phyloP scores from a whole-genome alignment of 2,329 filamentous ascomycete species.

The Claviceps spartinae region DNA sequence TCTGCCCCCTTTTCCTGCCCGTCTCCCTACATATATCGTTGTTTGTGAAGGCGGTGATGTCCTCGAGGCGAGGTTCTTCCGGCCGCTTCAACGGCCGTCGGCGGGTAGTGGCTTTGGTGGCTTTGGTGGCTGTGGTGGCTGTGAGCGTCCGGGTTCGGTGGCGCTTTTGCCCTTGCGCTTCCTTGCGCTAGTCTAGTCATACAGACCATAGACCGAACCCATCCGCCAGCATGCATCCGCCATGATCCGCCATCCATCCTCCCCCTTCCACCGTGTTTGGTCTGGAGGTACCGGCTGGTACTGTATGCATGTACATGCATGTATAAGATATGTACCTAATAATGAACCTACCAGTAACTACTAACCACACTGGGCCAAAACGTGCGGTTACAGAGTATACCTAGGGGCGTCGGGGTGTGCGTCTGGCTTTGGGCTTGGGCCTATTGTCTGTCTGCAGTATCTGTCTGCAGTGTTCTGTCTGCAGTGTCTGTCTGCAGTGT shows the following conservation, averaged over 20 bases:
- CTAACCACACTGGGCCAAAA: too few relatives aligned
- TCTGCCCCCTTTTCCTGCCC: not conserved
- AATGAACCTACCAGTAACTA: too few relatives aligned
- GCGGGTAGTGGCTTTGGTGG: not conserved
- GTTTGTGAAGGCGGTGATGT: not conserved
- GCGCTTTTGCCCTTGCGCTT: slow-evolving; percentile 6
- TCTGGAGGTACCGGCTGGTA: not conserved
- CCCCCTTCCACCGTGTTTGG: not conserved
- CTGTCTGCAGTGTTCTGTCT: not conserved
- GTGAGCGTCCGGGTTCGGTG: slow-evolving; percentile 3
- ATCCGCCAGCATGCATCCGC: not conserved
- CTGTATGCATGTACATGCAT: not conserved
- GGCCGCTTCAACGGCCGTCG: not conserved
- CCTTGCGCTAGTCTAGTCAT: slow-evolving; percentile 7
- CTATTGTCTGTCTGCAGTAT: not conserved
- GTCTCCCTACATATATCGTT: not conserved
- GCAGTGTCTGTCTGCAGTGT: not conserved
- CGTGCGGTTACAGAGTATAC: too few relatives aligned
- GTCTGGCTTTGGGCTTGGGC: not conserved
- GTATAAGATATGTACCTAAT: too few relatives aligned
- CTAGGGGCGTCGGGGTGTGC: not conserved
- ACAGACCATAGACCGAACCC: slow-evolving; percentile 4
- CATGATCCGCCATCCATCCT: not conserved
- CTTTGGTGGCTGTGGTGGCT: slow-evolving; percentile 2
- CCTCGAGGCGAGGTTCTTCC: not conserved